Evolutionary conservation across 129 eudicot genomes (phyloP), one percentile per base, ranked within the genome.

Genomic region (Chrysanthemum makinoi): DNA sequence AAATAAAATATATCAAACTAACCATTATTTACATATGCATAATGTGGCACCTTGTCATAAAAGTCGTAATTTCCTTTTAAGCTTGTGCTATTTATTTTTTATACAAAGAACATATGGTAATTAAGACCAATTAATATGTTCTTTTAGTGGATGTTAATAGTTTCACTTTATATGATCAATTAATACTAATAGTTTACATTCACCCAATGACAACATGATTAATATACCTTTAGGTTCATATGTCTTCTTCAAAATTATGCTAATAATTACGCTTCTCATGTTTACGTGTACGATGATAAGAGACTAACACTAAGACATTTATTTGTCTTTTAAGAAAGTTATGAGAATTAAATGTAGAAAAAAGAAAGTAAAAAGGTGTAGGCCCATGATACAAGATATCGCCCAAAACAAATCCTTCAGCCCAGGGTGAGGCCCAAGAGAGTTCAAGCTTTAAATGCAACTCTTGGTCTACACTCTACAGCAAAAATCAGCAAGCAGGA

Each of bases 221-320:
- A 85, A 16, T 52, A 63, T 57, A 57, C 81, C 72, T 62, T 78
- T 62, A 63, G 84, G 89, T 85, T 85, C 82, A 76, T 60, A 76
- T 72, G 84, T 85, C 89, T 44, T 65, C 78, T 75, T 81, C 84
- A 51, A 76, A 72, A 76, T 75, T 51, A 82, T 79, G 67, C 35
- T 62, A 66, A 79, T 75, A 66, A 81, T 81, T 72, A 75, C 68
- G 76, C 48, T 65, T 54, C 11, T 75, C 33, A n/a, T 52, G 59
- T 30, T 65, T 66, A 75, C 47, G 66, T 66, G 57, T 65, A 65
- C 35, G 66, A 12, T 24, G 26, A 53, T 18, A 39, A 55, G 69
- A 24, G 43, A 9, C 69, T 35, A 64, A 16, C 66, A 33, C 14
- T 16, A 13, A 15, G 14, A 1, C 57, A 11, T 0, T 52, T 52